Evolutionary conservation across 2,329 filamentous ascomycete genomes (phyloP).

Genomic region (Incumbomyces delicatus): DNA sequence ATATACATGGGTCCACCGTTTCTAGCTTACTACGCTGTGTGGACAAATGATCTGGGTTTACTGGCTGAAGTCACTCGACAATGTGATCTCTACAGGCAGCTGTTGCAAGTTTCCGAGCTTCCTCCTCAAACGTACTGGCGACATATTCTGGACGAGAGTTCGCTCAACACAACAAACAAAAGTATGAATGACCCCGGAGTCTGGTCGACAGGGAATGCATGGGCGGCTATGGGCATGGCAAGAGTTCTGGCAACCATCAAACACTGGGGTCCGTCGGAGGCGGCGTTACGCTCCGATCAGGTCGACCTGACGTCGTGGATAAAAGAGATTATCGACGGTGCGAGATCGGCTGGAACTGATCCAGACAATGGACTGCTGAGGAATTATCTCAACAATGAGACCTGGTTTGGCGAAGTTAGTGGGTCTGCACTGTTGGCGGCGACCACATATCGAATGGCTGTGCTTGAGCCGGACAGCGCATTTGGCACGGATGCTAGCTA

Average conservation of each 20-base stretch:
- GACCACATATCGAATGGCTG: slow-evolving; percentile 38
- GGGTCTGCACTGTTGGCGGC: slow-evolving; percentile 39
- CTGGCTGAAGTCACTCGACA: slow-evolving; percentile 31
- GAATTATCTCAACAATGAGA: slow-evolving; percentile 34
- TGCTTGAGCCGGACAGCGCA: slow-evolving; percentile 28
- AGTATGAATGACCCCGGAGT: slow-evolving; percentile 30
- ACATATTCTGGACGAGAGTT: slow-evolving; percentile 22
- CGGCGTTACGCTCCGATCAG: slow-evolving; percentile 17
- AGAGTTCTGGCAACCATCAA: slow-evolving; percentile 35
- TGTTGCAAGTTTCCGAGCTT: slow-evolving; percentile 22
- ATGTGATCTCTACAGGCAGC: slow-evolving; percentile 33
- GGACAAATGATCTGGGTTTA: slow-evolving; percentile 25
- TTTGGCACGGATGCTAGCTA: slow-evolving; percentile 25
- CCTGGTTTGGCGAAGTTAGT: slow-evolving; percentile 36
- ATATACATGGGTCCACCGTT: slow-evolving; percentile 43
- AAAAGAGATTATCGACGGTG: slow-evolving; percentile 22
- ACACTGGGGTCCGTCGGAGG: slow-evolving; percentile 8
- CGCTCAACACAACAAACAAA: not conserved
- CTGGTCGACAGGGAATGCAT: slow-evolving; percentile 32
- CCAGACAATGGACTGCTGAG: slow-evolving; percentile 30
- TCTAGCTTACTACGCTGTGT: slow-evolving; percentile 38
- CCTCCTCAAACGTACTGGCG: slow-evolving; percentile 25
- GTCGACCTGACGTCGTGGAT: slow-evolving; percentile 7
- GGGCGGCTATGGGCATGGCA: slow-evolving; percentile 39
- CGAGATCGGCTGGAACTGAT: slow-evolving; percentile 27